phyloP scores from a whole-genome alignment of 2,329 filamentous ascomycete species.

The Didymella lethalis region DNA sequence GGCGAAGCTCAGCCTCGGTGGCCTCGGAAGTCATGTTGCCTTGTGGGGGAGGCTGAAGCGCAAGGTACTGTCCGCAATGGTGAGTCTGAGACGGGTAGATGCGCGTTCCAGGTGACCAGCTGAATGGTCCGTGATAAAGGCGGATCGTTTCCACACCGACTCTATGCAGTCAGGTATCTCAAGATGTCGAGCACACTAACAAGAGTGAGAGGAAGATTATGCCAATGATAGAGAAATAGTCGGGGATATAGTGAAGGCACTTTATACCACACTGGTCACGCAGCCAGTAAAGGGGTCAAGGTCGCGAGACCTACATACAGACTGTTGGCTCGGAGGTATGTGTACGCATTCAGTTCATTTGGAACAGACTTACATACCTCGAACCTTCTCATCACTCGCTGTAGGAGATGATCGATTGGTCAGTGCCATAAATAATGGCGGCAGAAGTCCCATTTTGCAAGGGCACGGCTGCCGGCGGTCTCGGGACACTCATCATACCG shows the following conservation, averaged over 20 bases:
- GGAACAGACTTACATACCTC: not conserved
- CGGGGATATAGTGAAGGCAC: not conserved
- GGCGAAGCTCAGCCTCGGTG: conserved; percentile 4
- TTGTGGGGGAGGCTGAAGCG: conserved; percentile 1
- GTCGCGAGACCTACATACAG: conserved; percentile 1
- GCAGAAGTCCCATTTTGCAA: not conserved
- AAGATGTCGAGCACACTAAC: not conserved
- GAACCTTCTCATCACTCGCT: not conserved
- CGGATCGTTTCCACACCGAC: not conserved
- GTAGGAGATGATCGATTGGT: not conserved
- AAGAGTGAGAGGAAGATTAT: not conserved
- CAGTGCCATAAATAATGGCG: not conserved
- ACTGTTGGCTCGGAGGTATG: not conserved
- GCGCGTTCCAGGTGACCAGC: not conserved
- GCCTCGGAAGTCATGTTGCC: conserved; percentile 9
- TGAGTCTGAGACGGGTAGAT: conserved; percentile 2
- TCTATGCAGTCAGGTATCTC: not conserved
- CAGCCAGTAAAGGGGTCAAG: not conserved
- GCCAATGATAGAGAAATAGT: not conserved
- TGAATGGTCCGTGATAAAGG: not conserved
- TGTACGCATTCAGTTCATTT: not conserved
- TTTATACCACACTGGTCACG: not conserved
- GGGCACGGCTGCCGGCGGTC: not conserved
- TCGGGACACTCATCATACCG: not conserved
- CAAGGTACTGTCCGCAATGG: not conserved